phyloP scores from a whole-genome alignment of 371 early-diverging fungal species.

The Actinomortierella wolfii region DNA sequence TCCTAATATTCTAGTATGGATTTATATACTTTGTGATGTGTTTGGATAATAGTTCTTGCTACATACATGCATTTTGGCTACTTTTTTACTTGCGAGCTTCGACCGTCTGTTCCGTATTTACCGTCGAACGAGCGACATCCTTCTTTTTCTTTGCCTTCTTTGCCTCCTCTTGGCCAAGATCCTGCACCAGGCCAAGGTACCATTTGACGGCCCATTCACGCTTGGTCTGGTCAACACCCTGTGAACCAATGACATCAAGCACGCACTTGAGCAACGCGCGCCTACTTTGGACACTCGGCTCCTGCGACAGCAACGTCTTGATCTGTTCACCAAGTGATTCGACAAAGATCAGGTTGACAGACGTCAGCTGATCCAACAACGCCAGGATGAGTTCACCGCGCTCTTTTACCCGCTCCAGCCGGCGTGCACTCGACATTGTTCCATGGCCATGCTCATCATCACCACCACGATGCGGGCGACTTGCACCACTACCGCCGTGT shows the following conservation, averaged over 20 bases:
- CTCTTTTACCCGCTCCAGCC: constrained; percentile 22
- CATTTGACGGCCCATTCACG: constrained; percentile 51
- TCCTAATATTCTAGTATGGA: too few species aligned
- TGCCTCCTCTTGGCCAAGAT: too few species aligned
- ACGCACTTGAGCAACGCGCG: constrained; percentile 44
- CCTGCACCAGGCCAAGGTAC: constrained; percentile 44
- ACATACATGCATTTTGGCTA: too few species aligned
- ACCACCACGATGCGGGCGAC: too few species aligned
- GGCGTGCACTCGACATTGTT: background rate
- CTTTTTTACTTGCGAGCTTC: too few species aligned
- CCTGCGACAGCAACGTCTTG: constrained; percentile 29
- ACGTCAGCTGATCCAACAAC: constrained; percentile 47
- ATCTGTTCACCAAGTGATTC: constrained; percentile 43
- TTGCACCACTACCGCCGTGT: too few species aligned
- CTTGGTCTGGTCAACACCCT: constrained; percentile 47
- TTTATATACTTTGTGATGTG: too few species aligned
- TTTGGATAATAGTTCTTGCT: too few species aligned
- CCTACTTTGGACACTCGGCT: constrained; percentile 26
- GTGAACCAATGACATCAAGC: constrained; percentile 44
- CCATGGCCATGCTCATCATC: too few species aligned
- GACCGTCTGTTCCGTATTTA: too few species aligned
- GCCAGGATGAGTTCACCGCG: constrained; percentile 46
- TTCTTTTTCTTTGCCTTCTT: too few species aligned
- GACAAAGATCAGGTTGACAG: constrained; percentile 46
- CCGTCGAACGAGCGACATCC: too few species aligned